These are phyloP conservation scores for Pterocarpus macrocarpus DNA, from an alignment of 306 rosid genomes.

Conservation along the genomic window DNA sequence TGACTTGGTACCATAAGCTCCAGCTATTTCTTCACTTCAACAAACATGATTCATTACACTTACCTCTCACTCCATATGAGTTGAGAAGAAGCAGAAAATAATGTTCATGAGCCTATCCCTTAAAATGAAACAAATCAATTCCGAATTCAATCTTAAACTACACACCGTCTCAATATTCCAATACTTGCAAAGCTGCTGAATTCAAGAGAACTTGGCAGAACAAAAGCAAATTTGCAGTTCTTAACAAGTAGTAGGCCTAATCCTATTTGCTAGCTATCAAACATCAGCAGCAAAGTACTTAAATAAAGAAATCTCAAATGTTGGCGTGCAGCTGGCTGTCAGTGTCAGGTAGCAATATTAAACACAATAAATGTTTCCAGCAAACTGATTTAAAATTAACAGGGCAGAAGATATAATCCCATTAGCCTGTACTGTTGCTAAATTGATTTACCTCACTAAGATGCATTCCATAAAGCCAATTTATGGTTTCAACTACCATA, in stretches of 20 bases:
- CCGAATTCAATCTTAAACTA: background rate
- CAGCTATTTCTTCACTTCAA: conserved; percentile 1
- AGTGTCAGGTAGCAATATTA: background rate
- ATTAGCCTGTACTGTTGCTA: background rate
- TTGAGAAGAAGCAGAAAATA: background rate
- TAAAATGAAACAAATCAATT: background rate
- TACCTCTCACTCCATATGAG: background rate
- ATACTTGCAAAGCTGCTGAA: background rate
- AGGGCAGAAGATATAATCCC: background rate
- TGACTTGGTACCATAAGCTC: background rate
- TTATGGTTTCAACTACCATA: background rate
- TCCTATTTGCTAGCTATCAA: background rate
- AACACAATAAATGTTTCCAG: conserved; percentile 3
- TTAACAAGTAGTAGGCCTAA: background rate
- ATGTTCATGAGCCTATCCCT: conserved; percentile 2
- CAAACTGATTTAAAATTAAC: background rate
- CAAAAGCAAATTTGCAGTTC: background rate
- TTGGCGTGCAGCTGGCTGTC: background rate
- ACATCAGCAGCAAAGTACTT: background rate
- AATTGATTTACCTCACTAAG: background rate
- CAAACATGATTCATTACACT: background rate
- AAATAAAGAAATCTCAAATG: background rate
- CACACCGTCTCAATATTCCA: background rate
- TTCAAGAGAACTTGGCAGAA: too few relatives aligned
- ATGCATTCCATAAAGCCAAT: conserved; percentile 21